Evolutionary conservation across 2,329 filamentous ascomycete genomes (phyloP).

Genomic region (Hymenoscyphus linearis): DNA sequence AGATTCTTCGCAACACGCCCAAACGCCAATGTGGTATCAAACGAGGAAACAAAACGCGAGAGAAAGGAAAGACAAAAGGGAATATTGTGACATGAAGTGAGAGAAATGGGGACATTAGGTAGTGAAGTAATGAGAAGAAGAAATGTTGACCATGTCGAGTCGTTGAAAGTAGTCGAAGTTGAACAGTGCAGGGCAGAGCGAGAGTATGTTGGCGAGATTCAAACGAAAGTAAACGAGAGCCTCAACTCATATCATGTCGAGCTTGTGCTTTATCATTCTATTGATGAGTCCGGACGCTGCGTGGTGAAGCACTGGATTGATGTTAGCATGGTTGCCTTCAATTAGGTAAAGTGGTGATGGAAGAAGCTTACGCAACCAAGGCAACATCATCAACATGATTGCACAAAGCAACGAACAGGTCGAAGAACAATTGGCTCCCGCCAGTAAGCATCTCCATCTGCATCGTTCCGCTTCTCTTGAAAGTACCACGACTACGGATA

Average conservation of each 20-base stretch:
- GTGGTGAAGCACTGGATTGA: constrained; percentile 27
- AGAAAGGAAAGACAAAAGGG: not conserved
- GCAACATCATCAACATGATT: constrained; percentile 96
- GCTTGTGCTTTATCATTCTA: constrained; percentile 10
- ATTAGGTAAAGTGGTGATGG: constrained; percentile 4
- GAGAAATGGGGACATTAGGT: not conserved
- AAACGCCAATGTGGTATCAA: constrained; percentile 27
- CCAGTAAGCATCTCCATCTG: constrained; percentile 97
- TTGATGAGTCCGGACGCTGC: constrained; percentile 27
- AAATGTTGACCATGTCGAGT: not conserved
- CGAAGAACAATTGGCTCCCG: constrained; percentile 86
- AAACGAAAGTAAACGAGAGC: not conserved
- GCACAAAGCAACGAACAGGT: constrained; percentile 96
- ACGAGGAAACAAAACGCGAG: constrained; percentile 4
- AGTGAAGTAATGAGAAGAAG: not conserved
- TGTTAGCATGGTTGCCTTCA: not conserved
- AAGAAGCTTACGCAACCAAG: constrained; percentile 55
- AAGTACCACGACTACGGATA: constrained; percentile 94
- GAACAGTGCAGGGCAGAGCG: not conserved
- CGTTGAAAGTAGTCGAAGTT: not conserved
- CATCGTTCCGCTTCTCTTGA: constrained; percentile 98
- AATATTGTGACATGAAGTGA: not conserved
- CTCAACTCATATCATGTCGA: constrained; percentile 3
- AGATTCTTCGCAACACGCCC: not conserved
- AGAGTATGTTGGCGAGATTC: not conserved